phyloP scores from a whole-genome alignment of 2,329 filamentous ascomycete species.

The Stachybotrys echinatus region DNA sequence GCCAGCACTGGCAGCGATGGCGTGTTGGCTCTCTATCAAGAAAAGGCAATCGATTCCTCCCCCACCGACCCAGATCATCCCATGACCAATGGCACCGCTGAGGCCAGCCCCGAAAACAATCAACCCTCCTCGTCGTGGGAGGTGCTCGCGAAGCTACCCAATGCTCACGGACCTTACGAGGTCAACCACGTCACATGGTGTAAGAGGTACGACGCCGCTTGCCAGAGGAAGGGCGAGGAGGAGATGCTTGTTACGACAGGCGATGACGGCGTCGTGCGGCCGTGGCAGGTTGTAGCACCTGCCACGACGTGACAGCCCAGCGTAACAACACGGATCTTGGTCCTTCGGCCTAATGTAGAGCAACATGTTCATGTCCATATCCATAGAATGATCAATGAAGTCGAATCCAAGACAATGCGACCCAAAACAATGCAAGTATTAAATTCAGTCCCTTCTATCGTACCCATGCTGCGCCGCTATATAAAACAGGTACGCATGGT shows the following conservation, averaged over 20 bases:
- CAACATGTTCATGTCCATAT: not conserved
- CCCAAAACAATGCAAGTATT: no score
- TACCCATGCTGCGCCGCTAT: slow-evolving; percentile 15
- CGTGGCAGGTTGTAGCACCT: slow-evolving; percentile 59
- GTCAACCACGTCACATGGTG: slow-evolving; percentile 92
- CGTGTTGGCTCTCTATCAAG: slow-evolving; percentile 71
- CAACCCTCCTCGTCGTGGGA: slow-evolving; percentile 51
- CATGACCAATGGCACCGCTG: slow-evolving; percentile 16
- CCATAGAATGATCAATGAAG: no score
- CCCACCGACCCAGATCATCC: slow-evolving; percentile 20
- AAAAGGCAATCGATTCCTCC: slow-evolving; percentile 29
- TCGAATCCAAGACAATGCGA: no score
- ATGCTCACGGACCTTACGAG: slow-evolving; percentile 87
- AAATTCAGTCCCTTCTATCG: slow-evolving; percentile 15
- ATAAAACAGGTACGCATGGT: slow-evolving; percentile 13
- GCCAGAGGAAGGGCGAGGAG: slow-evolving; percentile 52
- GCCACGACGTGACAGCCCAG: not conserved
- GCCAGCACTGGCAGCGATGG: slow-evolving; percentile 91
- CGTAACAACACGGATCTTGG: no score
- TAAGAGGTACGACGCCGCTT: slow-evolving; percentile 63
- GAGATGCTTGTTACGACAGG: slow-evolving; percentile 89
- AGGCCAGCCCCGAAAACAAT: slow-evolving; percentile 6
- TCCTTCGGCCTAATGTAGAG: no score
- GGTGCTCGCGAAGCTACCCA: slow-evolving; percentile 61
- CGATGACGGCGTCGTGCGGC: slow-evolving; percentile 82